Evolutionary conservation across 371 early-diverging fungal species (phyloP), one percentile per base, ranked within the genome.

Genomic region (Haplosporangium sp.): DNA sequence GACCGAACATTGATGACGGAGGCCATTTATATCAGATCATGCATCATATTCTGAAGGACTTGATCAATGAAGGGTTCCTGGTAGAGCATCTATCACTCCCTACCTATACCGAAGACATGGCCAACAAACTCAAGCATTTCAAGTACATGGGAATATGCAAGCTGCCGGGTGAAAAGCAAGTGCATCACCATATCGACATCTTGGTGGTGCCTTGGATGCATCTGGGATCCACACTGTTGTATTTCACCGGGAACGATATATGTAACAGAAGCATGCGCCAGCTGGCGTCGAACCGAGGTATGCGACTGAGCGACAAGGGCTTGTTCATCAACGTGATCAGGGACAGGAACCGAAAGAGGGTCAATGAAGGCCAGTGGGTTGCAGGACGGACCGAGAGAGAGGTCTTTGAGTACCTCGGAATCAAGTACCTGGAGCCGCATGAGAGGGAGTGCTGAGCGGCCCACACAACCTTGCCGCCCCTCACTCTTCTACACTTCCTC

Each of bases 81-180:
- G 68, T 71, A 6, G 72, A 76, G 23, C 67, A 76, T 18, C 53
- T 76, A 11, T 67, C 71, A 8, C 38, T 66, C 4, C 77, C 77
- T 1, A 36, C 10, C 5, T 76, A 59, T 52, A 59, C 63, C 0
- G 72, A 71, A 1, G 55, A 42, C 6, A 67, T 64, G 71, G 60
- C 51, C 2, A 53, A 67, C 14, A 12, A 23, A 6, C 64, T 55
- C 11, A 70, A 76, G 50, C 79, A 77, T 50, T 72, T 72, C 79
- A 77, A 77, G 55, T 77, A 77, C 55, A 77, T 77, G 79, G 79
- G 79, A 1, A 71, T 77, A 40, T 77, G 79, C 55, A 55, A 55
- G 37, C 51, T 77, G 11, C 60, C 66, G 14, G 70, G 70, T n/a
- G 58, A 64, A 14, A 45, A 47, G 36, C 18, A 54, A 37, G 52